Evolutionary conservation across 805 yeast genomes (phyloP).

Genomic region (Starmerella stellata): DNA sequence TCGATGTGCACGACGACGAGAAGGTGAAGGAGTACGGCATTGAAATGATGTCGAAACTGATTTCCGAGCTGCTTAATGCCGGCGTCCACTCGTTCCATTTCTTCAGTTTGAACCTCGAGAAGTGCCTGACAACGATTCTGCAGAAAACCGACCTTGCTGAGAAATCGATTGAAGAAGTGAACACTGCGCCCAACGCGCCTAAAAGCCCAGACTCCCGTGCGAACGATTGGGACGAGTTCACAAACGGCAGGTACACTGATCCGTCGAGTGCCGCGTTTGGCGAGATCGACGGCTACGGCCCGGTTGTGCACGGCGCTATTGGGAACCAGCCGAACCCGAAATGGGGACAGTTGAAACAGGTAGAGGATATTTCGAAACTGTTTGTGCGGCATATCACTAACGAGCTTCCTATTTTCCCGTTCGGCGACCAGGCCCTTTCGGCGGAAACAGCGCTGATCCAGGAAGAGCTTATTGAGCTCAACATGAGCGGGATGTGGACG

Average conservation of each 20-base stretch:
- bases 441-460: constrained; percentile 87
- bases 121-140: constrained; percentile 72
- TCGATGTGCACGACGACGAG: constrained; percentile 80
- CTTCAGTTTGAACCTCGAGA: constrained; percentile 81
- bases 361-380: constrained; percentile 42
- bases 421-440: constrained; percentile 73
- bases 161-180: constrained; percentile 1
- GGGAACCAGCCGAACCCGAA: constrained; percentile 45
- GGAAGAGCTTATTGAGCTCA: constrained; percentile 68
- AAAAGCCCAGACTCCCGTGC: constrained; percentile 20
- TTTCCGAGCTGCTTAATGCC: constrained; percentile 48
- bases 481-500: constrained; percentile 59
- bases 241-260: constrained; percentile 90
- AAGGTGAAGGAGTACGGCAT: constrained; percentile 74
- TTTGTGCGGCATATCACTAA: constrained; percentile 59
- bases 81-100: constrained; percentile 74
- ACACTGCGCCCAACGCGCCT: constrained; percentile 4
- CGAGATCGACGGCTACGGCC: constrained; percentile 95
- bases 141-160: constrained; percentile 35
- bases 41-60: constrained; percentile 56
- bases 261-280: constrained; percentile 94
- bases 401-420: constrained; percentile 64
- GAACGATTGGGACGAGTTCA: constrained; percentile 95
- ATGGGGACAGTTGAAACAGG: constrained; percentile 63
- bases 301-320: constrained; percentile 54